Evolutionary conservation across 495 filamentous ascomycete species (phyloP).

Genomic region (Penicillium goetzii): DNA sequence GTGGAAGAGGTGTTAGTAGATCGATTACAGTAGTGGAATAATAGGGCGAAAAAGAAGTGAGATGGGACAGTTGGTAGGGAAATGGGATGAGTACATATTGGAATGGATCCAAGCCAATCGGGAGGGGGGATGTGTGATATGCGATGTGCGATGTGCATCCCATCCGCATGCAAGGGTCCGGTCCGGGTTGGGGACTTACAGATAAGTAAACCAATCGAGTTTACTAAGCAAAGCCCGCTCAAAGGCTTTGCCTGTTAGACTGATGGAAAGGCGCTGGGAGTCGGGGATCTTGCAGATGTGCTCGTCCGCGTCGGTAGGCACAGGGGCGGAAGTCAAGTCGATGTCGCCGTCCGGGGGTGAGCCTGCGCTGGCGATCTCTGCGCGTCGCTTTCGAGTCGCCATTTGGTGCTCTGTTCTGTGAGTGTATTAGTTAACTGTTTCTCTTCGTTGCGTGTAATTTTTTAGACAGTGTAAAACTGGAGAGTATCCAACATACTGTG

Average conservation of each 20-base stretch:
- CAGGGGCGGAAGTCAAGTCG: constrained; percentile 36
- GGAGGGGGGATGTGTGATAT: not conserved
- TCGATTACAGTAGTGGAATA: not conserved
- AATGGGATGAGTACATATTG: too few relatives aligned
- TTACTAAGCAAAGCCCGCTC: constrained; percentile 67
- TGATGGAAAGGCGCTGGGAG: constrained; percentile 63
- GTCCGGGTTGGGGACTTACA: constrained; percentile 41
- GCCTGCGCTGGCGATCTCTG: constrained; percentile 30
- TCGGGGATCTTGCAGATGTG: constrained; percentile 60
- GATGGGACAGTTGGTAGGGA: not conserved
- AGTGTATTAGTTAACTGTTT: constrained; percentile 12
- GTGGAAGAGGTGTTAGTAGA: not conserved
- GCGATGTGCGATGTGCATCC: not conserved
- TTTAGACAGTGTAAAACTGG: not conserved
- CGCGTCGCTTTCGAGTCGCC: constrained; percentile 65
- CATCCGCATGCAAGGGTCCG: constrained; percentile 7
- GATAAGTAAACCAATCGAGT: constrained; percentile 68
- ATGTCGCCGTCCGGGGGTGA: constrained; percentile 13
- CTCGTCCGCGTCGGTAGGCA: constrained; percentile 45
- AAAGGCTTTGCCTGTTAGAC: constrained; percentile 73
- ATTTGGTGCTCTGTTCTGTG: constrained; percentile 72
- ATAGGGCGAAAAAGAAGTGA: not conserved
- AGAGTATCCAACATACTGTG: constrained; percentile 56
- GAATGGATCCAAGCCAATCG: too few relatives aligned
- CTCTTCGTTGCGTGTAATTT: not conserved